Base-by-base conservation (phyloP, 2,329 filamentous ascomycete genomes). In the Diplodia intermedia region DNA sequence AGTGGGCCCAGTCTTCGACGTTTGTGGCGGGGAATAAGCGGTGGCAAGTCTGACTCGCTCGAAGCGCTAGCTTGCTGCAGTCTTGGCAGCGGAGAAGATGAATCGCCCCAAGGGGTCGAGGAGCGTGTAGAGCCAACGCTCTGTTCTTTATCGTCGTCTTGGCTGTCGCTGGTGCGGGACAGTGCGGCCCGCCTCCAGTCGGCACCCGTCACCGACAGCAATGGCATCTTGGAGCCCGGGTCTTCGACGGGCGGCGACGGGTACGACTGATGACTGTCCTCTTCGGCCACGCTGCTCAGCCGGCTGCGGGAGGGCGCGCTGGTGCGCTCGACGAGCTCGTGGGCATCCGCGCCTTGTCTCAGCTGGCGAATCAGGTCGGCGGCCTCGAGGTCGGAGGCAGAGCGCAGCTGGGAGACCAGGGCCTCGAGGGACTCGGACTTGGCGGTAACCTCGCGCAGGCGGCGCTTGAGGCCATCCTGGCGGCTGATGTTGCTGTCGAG, bases 391-490 rank as follows among this genome's bases (percentile, higher is more conserved):
- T 67, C 65, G 31, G 53, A 52, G 54, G 65, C 65, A 40, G 18
- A 50, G 54, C 65, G 43, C 29, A 67, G 20, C 26, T 56, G 55
- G 47, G 20, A 23, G 43, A 67, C 65, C 14, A 67, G 40, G 53
- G 65, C 54, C 29, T 67, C 65, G 53, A 67, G 65, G n/a, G n/a
- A 5, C 2, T 67, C 55, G 29, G 65, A 67, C 49, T 52, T 67
- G 43, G 54, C 65, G n/a, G 54, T 60, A 8, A 67, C 65, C 20
- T 56, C 43, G n/a, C 55, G 54, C 23, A 67, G 54, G 53, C 65
- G 54, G 53, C 65, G 65, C 54, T 67, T 67, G 43, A 67, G 65
- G 29, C 65, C 65, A 23, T 67, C 65, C 53, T 67, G 65, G 43
- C 65, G 54, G 65, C 65, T 67, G 31, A 67, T 57, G 29, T 43